These are phyloP conservation scores for Suillus placidus DNA, from an alignment of 768 basidiomycete genomes.

Conservation along the genomic window DNA sequence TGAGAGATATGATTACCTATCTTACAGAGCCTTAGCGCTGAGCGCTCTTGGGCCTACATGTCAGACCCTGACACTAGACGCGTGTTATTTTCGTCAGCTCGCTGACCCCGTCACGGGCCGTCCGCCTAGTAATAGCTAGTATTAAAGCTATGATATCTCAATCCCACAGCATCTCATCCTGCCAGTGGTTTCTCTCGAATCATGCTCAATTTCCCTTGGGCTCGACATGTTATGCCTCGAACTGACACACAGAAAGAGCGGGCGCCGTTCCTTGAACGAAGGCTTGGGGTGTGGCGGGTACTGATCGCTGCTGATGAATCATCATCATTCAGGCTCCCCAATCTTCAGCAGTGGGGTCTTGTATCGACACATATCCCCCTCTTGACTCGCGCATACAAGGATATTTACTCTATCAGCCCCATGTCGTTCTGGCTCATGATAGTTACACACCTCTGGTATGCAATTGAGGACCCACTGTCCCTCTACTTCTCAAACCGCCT, in stretches of 20 bases:
- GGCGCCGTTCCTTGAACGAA: conserved; percentile 14
- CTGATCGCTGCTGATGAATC: conserved; percentile 18
- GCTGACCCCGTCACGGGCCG: neutral
- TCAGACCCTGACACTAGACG: neutral
- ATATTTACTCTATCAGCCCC: conserved; percentile 29
- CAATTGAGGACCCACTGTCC: conserved; percentile 22
- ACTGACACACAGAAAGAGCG: conserved; percentile 5
- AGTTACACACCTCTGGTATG: conserved; percentile 19
- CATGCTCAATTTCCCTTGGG: neutral
- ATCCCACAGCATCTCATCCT: neutral
- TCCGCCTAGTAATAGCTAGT: neutral
- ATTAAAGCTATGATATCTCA: neutral
- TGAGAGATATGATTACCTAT: neutral
- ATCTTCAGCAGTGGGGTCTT: conserved; percentile 12
- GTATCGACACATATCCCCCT: conserved; percentile 6
- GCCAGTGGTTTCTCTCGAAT: neutral
- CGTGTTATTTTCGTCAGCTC: neutral
- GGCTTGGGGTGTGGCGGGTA: conserved; percentile 30
- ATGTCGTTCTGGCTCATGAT: conserved; percentile 17
- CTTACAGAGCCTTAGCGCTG: neutral
- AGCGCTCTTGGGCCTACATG: neutral
- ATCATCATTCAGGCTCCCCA: conserved; percentile 7
- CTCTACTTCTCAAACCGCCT: conserved; percentile 27
- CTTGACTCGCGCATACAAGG: conserved; percentile 21
- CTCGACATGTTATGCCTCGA: neutral